These are phyloP conservation scores for Trichaptum fuscoviolaceum DNA, from an alignment of 768 basidiomycete species.

Conservation along the genomic window DNA sequence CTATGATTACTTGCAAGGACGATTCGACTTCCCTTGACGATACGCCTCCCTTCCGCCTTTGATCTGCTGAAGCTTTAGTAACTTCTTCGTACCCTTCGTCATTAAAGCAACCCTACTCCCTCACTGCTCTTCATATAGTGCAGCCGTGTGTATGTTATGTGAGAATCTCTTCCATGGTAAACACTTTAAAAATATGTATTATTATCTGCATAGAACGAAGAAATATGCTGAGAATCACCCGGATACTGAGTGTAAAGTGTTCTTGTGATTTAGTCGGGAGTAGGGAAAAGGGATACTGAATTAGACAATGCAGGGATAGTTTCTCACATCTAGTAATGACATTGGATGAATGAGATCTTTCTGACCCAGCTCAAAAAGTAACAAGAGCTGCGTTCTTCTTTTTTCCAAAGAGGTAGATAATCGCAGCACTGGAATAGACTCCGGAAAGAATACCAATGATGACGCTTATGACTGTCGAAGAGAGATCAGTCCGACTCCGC, in stretches of 20 bases:
- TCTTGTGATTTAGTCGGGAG: background rate
- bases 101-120: background rate
- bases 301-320: background rate
- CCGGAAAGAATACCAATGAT: slow-evolving; percentile 89
- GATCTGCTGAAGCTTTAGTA: slow-evolving; percentile 86
- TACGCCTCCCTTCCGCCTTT: slow-evolving; percentile 36
- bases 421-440: slow-evolving; percentile 79
- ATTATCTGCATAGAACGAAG: background rate
- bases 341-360: background rate
- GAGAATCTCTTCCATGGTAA: background rate
- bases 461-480: slow-evolving; percentile 30
- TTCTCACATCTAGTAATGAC: background rate
- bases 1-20: background rate
- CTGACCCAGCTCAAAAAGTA: slow-evolving; percentile 48
- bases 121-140: no score
- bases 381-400: slow-evolving; percentile 83
- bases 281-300: background rate
- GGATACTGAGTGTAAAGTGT: background rate
- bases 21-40: background rate
- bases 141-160: background rate
- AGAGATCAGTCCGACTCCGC: background rate
- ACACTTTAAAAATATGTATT: background rate
- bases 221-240: background rate
- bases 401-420: slow-evolving; percentile 82
- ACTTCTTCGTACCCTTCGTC: slow-evolving; percentile 81